Conservation (phyloP, 176 grass and related monocot genomes). For the Zea mays region DNA sequence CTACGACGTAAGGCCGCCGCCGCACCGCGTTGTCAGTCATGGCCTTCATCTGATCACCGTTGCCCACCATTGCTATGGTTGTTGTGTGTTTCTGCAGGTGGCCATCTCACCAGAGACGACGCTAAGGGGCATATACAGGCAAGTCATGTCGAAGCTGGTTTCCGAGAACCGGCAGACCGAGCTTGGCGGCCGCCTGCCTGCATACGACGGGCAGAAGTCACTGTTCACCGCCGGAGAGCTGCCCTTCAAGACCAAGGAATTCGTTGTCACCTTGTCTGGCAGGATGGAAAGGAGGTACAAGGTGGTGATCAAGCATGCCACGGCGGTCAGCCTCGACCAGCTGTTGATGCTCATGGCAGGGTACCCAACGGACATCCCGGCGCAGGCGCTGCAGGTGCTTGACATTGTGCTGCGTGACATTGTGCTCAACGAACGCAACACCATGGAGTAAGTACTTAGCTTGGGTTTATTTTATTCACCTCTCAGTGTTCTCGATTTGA, state of each 20-base stretch:
- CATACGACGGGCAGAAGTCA: slow-evolving; percentile 59
- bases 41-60: neutral
- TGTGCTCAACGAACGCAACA: slow-evolving; percentile 36
- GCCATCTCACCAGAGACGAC: slow-evolving; percentile 40
- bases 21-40: neutral
- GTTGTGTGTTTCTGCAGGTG: slow-evolving; percentile 41
- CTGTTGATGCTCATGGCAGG: slow-evolving; percentile 53
- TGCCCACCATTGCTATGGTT: neutral
- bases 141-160: slow-evolving; percentile 50
- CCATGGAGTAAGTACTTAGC: slow-evolving; percentile 26
- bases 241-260: slow-evolving; percentile 43
- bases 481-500: neutral
- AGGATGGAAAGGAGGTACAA: slow-evolving; percentile 44
- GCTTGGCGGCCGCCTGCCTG: slow-evolving; percentile 40
- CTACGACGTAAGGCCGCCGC: slow-evolving; percentile 46
- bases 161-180: slow-evolving; percentile 30
- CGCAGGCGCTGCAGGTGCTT: slow-evolving; percentile 47
- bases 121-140: slow-evolving; percentile 26
- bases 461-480: neutral
- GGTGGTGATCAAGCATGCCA: slow-evolving; percentile 52
- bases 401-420: slow-evolving; percentile 59
- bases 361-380: slow-evolving; percentile 31
- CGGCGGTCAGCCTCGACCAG: slow-evolving; percentile 36
- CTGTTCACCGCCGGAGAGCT: slow-evolving; percentile 64
- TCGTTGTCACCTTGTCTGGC: slow-evolving; percentile 40